A percentile compares a stretch with the other conserved stretches of the same genome.
Conservation (phyloP, 2,329 filamentous ascomycete species). For the Arthrobotrys musiformis region DNA sequence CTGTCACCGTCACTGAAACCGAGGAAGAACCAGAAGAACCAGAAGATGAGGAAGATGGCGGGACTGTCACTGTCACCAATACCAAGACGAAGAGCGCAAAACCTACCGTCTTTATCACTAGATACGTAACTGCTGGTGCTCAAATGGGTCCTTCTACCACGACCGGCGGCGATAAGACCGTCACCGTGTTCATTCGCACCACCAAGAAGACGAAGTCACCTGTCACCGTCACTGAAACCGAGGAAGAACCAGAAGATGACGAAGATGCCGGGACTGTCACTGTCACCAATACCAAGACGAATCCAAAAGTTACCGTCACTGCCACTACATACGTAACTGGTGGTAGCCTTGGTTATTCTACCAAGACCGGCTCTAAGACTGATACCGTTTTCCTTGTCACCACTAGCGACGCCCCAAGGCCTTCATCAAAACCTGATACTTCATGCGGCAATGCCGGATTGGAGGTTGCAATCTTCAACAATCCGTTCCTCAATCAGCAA, state of each 20-base stretch:
- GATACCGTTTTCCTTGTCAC: slow-evolving; percentile 1
- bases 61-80: slow-evolving; percentile 5
- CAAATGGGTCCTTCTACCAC: not conserved
- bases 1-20: not conserved
- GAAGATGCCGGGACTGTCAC: not conserved
- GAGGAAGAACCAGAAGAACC: not conserved
- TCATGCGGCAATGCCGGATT: slow-evolving; percentile 19
- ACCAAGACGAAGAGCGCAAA: slow-evolving; percentile 1
- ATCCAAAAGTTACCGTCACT: not conserved
- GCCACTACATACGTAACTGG: slow-evolving; percentile 1
- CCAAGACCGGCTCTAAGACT: not conserved
- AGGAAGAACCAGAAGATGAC: not conserved
- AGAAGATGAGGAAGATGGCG: not conserved
- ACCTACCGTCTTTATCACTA: not conserved
- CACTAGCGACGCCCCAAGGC: not conserved
- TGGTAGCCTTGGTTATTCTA: not conserved
- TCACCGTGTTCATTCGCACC: slow-evolving; percentile 2
- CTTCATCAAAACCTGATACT: slow-evolving; percentile 16
- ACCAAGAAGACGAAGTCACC: not conserved
- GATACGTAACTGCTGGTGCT: slow-evolving; percentile 1
- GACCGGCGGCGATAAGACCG: not conserved
- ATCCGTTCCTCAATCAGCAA: slow-evolving; percentile 9
- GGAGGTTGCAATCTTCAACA: slow-evolving; percentile 21
- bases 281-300: slow-evolving; percentile 6
- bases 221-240: not conserved